Base-by-base conservation (phyloP, 2,329 filamentous ascomycete species). In the Ciborinia camelliae region DNA sequence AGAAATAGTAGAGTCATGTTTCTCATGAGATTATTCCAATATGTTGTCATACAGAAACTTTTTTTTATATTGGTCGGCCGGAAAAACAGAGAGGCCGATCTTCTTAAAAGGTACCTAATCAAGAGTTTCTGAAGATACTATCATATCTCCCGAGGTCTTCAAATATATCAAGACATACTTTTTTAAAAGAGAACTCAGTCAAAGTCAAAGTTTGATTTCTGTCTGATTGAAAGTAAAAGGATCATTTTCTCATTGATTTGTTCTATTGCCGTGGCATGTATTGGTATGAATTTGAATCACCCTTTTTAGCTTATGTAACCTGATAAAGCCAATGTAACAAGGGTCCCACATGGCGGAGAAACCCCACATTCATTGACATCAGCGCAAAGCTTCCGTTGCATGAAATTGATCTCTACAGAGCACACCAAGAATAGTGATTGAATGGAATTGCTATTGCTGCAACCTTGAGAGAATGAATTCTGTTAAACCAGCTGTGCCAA, bases 21-120 rank as follows among this genome's bases (percentile, higher is more conserved):
- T 26, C 55, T 47, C 15, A 26, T 47, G 41, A 35, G 26, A 28
- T 37, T 47, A 8, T 35, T 59, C 5, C 41, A 47, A 47, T 47
- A 47, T 12, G n/a, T 35, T 14, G n/a, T 18, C 41, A 26, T 26
- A 8, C 20, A 47, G 55, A 47, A 47, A 47, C 41, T 43, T 47
- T 47, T 54, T 59, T 59, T 59, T 35, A 59, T 59, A 59, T 47
- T 59, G 41, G 15, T 35, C 55, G 30, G 55, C 41, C 55, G 55
- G 55, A 48, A 59, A 18, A 47, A 59, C 15, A 59, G 20, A 59
- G n/a, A 59, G n/a, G 41, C 55, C 55, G 55, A 43, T 18, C 2
- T 15, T 9, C 9, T 45, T 30, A 2, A 26, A 20, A 58, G n/a
- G 35, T 53, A 8, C 3, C n/a, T 26, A 48, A 53, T 12, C 20